Evolutionary conservation across 495 filamentous ascomycete genomes (phyloP).

Genomic region (Aspergillus baeticus): DNA sequence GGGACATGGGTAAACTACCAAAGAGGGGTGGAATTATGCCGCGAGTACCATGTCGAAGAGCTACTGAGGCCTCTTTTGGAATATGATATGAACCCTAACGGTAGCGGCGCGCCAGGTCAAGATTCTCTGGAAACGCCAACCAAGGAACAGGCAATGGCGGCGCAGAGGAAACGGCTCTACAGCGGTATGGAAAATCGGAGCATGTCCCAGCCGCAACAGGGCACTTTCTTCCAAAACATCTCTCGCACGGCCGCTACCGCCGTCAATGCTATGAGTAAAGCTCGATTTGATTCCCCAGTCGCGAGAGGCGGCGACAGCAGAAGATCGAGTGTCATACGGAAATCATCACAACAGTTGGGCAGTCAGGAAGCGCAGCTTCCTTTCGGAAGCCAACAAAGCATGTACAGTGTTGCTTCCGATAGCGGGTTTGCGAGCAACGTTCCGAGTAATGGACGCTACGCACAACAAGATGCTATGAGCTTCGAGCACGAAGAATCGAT

Average conservation of each 20-base stretch:
- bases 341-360: slow-evolving; percentile 59
- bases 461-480: slow-evolving; percentile 46
- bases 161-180: slow-evolving; percentile 89
- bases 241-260: slow-evolving; percentile 89
- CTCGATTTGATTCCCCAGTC: slow-evolving; percentile 83
- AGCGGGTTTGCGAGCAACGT: slow-evolving; percentile 58
- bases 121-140: slow-evolving; percentile 82
- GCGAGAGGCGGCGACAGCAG: slow-evolving; percentile 55
- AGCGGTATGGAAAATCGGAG: slow-evolving; percentile 64
- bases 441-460: slow-evolving; percentile 37
- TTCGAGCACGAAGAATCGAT: slow-evolving; percentile 53
- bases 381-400: slow-evolving; percentile 65
- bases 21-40: slow-evolving; percentile 86
- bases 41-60: slow-evolving; percentile 91
- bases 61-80: slow-evolving; percentile 78
- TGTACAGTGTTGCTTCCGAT: slow-evolving; percentile 61
- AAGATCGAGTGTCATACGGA: slow-evolving; percentile 47
- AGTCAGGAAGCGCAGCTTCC: slow-evolving; percentile 61
- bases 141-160: slow-evolving; percentile 99
- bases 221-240: slow-evolving; percentile 95
- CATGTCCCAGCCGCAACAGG: slow-evolving; percentile 62
- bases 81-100: slow-evolving; percentile 82
- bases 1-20: slow-evolving; percentile 96
- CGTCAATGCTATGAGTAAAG: slow-evolving; percentile 92
- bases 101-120: slow-evolving; percentile 57